Conservation (phyloP, 805 yeast species). For the Blastobotrys peoriensis region DNA sequence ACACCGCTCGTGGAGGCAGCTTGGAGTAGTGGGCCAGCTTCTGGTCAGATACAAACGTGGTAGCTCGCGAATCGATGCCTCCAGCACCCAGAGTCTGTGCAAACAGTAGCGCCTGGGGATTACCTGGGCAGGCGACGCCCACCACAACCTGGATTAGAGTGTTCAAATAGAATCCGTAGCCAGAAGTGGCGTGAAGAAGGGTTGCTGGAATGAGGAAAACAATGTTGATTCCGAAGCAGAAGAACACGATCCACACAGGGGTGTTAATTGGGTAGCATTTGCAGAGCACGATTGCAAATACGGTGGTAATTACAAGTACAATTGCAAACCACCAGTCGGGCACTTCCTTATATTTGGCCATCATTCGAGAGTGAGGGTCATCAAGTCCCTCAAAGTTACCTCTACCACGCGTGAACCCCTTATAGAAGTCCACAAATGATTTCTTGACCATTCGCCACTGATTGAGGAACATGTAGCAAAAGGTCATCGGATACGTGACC, state of each 20-base stretch:
- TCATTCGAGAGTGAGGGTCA: constrained; percentile 15
- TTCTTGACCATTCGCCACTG: constrained; percentile 17
- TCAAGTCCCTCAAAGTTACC: constrained; percentile 11
- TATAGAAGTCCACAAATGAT: constrained; percentile 23
- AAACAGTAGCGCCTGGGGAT: constrained; percentile 50
- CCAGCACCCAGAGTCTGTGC: constrained; percentile 52
- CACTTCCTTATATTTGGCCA: constrained; percentile 46
- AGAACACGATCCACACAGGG: constrained; percentile 48
- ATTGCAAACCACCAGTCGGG: constrained; percentile 65
- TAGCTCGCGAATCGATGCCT: constrained; percentile 58
- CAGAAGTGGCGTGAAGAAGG: constrained; percentile 55
- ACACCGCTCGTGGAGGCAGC: constrained; percentile 17
- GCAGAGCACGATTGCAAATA: constrained; percentile 14
- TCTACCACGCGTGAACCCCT: not conserved
- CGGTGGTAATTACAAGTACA: constrained; percentile 38
- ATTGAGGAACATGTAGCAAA: constrained; percentile 34
- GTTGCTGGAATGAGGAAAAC: constrained; percentile 59
- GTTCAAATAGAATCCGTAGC: constrained; percentile 49
- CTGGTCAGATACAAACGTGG: constrained; percentile 47
- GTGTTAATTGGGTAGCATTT: constrained; percentile 15
- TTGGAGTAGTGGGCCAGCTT: constrained; percentile 52
- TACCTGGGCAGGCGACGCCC: constrained; percentile 60
- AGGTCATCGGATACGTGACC: constrained; percentile 47
- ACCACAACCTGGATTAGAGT: constrained; percentile 58
- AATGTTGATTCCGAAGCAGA: constrained; percentile 47